A percentile compares a stretch with the other conserved stretches of the same genome.
Evolutionary conservation across 129 eudicot species (phyloP).

Genomic region (Flaveria brownii): DNA sequence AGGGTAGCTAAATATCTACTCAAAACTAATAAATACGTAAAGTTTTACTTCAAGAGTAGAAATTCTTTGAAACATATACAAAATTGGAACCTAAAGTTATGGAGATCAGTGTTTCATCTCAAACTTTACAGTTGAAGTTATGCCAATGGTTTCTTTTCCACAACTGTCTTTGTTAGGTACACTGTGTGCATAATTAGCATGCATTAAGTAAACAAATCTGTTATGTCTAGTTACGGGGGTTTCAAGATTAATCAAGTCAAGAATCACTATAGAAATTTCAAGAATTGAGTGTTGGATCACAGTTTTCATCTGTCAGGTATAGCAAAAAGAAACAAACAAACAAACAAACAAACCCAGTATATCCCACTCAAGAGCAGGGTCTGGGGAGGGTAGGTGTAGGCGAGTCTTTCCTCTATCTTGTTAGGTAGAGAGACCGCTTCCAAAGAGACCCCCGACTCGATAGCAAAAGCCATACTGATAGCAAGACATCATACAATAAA

Average conservation of each 20-base stretch:
- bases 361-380: no score
- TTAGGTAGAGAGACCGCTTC: no score
- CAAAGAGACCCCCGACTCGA: no score
- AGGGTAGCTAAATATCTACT: slow-evolving; percentile 2
- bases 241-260: not conserved
- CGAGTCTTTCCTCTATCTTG: no score
- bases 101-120: not conserved
- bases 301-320: not conserved
- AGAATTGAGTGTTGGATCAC: not conserved
- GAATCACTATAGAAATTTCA: not conserved
- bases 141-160: not conserved
- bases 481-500: no score
- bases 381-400: no score
- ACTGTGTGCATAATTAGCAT: not conserved
- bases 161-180: not conserved
- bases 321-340: not conserved
- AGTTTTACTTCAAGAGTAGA: slow-evolving; percentile 19
- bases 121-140: not conserved
- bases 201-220: not conserved
- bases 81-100: not conserved
- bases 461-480: no score
- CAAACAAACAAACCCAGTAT: not conserved
- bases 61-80: not conserved
- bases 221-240: not conserved
- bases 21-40: not conserved